Base-by-base conservation (phyloP, 768 basidiomycete genomes). In the Tricholoma matsutake region DNA sequence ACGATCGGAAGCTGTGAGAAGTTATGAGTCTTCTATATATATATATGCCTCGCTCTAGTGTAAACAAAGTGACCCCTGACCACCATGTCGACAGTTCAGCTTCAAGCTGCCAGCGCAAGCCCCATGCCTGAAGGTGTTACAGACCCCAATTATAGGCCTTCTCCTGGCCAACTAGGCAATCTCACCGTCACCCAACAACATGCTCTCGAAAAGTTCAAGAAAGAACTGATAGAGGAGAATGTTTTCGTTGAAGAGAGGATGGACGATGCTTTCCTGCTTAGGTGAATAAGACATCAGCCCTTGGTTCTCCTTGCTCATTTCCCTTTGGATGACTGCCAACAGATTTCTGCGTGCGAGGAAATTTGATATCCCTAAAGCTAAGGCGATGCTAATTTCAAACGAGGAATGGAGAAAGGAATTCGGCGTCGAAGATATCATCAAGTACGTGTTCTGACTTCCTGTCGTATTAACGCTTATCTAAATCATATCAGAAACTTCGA, bases 341-440 rank as follows among this genome's bases (percentile, higher is more conserved):
- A 93, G 95, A 69, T 99, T 96, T 78, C 77, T 98, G 62, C 84
- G 97, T 35, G 97, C 96, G 6, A 83, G 97, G 65, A 95, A 91
- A 75, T 99, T 98, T 65, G 94, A 98, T 76, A 73, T 96, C 8
- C 72, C 71, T 47, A 86, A 86, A 71, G 83, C 94, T 9, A 96
- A 94, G 78, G 75, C 76, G 66, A 99, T 98, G 96, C 76, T 96
- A 65, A 68, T 88, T 60, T 76, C 79, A 41, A 86, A 85, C 56
- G 95, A 98, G 74, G 76, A 94, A 66, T 99, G 96, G 96, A 83
- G 96, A 72, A 88, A 86, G 71, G 87, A 91, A 1, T 93, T 90
- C 71, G 86, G 85, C 34, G 88, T 93, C 28, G 89, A 93, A 47
- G 88, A 92, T 54, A 79, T 94, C 57, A 75, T 83, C 54, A 70